phyloP scores from a whole-genome alignment of 2,329 filamentous ascomycete genomes.

The Fusarium azukiicola region DNA sequence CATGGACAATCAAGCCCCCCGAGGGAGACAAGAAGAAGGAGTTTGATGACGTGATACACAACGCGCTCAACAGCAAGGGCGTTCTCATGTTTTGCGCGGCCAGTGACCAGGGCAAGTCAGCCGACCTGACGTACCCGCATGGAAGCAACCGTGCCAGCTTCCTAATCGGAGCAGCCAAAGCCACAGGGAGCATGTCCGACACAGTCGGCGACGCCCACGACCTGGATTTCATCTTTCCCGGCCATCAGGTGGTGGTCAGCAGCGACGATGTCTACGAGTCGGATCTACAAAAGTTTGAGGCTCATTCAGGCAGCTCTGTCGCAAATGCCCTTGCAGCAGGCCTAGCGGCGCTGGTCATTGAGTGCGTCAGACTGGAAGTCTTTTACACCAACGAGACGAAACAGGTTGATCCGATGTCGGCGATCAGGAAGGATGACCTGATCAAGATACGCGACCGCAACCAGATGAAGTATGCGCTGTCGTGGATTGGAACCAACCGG shows the following conservation, averaged over 20 bases:
- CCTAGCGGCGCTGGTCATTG: slow-evolving; percentile 28
- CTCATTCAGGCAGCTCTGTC: slow-evolving; percentile 32
- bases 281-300: slow-evolving; percentile 21
- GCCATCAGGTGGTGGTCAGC: slow-evolving; percentile 25
- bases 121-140: slow-evolving; percentile 27
- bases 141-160: slow-evolving; percentile 29
- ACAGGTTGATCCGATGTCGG: background rate
- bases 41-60: slow-evolving; percentile 21
- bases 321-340: slow-evolving; percentile 31
- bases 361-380: slow-evolving; percentile 22
- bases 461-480: slow-evolving; percentile 7
- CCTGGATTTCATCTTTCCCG: slow-evolving; percentile 18
- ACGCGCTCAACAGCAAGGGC: slow-evolving; percentile 19
- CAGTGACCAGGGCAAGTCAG: slow-evolving; percentile 30
- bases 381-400: slow-evolving; percentile 24
- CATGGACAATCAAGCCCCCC: slow-evolving; percentile 32
- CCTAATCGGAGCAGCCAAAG: slow-evolving; percentile 35
- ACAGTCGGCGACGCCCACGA: slow-evolving; percentile 29
- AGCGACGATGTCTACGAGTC: slow-evolving; percentile 20
- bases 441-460: background rate
- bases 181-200: slow-evolving; percentile 26
- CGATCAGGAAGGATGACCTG: slow-evolving; percentile 13
- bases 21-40: slow-evolving; percentile 7
- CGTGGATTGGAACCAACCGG: slow-evolving; percentile 14
- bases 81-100: slow-evolving; percentile 29